A percentile compares a stretch with the other conserved stretches of the same genome.
Conservation (phyloP, 2,329 filamentous ascomycete species). For the Fusarium chlamydosporum region DNA sequence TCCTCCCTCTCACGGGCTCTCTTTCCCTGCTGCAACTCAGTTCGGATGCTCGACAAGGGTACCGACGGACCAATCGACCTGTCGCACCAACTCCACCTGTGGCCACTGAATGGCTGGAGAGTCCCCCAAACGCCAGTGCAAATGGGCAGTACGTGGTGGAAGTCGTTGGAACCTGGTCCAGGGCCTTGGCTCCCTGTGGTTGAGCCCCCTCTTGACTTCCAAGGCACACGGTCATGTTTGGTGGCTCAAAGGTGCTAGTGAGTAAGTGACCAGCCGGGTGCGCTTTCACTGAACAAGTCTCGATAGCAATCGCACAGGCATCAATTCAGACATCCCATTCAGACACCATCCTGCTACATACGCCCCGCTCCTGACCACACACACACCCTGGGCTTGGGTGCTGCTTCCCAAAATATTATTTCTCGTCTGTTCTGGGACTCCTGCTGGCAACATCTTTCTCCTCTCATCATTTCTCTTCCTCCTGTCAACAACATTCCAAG, state of each 20-base stretch:
- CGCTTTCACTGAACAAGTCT: conserved; percentile 37
- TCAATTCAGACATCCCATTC: conserved; percentile 48
- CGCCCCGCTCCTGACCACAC: conserved; percentile 51
- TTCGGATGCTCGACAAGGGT: conserved; percentile 46
- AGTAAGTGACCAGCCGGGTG: conserved; percentile 29
- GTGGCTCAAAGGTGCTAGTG: conserved; percentile 37
- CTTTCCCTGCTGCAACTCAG: conserved; percentile 47
- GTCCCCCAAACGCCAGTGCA: conserved; percentile 31
- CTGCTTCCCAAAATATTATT: conserved; percentile 59
- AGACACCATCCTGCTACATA: conserved; percentile 42
- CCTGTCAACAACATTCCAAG: conserved; percentile 34
- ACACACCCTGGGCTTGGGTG: conserved; percentile 50
- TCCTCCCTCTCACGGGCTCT: conserved; percentile 4
- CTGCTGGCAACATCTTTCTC: conserved; percentile 45
- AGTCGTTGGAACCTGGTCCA: conserved; percentile 50
- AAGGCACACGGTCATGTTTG: conserved; percentile 40
- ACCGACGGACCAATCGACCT: conserved; percentile 41
- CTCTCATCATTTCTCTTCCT: conserved; percentile 47
- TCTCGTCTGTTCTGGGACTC: conserved; percentile 53
- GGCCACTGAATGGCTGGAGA: conserved; percentile 42
- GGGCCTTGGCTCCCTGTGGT: conserved; percentile 47
- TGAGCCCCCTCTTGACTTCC: conserved; percentile 42
- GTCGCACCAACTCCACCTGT: conserved; percentile 41
- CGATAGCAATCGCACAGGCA: conserved; percentile 53
- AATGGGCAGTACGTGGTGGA: conserved; percentile 44